Evolutionary conservation across 805 yeast species (phyloP).

Genomic region (Debaryomyces prosopidis): DNA sequence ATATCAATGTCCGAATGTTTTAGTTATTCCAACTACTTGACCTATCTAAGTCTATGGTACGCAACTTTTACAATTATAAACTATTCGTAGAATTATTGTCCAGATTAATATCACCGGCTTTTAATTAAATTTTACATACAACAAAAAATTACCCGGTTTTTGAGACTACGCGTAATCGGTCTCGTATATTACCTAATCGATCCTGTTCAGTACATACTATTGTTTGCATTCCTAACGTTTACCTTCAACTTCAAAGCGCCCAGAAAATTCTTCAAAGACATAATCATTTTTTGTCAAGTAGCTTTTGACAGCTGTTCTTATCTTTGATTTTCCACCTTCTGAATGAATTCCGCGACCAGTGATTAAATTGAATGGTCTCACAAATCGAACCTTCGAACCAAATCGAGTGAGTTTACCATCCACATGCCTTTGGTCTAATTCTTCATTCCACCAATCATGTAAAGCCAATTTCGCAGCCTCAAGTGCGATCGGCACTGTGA

Average conservation of each 20-base stretch:
- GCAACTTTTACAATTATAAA: neutral
- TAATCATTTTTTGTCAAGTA: slow-evolving; percentile 39
- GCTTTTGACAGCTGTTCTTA: slow-evolving; percentile 44
- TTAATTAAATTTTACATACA: slow-evolving; percentile 14
- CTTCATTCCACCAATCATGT: slow-evolving; percentile 64
- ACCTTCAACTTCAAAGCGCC: slow-evolving; percentile 21
- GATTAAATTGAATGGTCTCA: slow-evolving; percentile 47
- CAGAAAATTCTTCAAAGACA: slow-evolving; percentile 45
- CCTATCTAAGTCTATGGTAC: neutral
- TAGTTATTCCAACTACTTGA: neutral
- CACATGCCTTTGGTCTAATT: slow-evolving; percentile 40
- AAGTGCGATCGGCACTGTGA: slow-evolving; percentile 49
- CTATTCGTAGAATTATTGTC: neutral
- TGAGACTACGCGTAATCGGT: too few species aligned
- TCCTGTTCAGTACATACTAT: too few species aligned
- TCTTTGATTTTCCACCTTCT: slow-evolving; percentile 51
- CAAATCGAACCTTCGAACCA: slow-evolving; percentile 38
- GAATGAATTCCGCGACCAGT: slow-evolving; percentile 79
- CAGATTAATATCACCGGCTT: neutral
- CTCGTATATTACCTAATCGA: too few species aligned
- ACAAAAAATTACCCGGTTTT: neutral
- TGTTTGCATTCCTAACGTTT: slow-evolving; percentile 6
- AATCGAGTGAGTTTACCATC: slow-evolving; percentile 37
- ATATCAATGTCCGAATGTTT: neutral
- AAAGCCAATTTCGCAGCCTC: slow-evolving; percentile 35